A percentile compares a stretch with the other conserved stretches of the same genome.
Evolutionary conservation across 352 stramenopile genomes (phyloP).

Genomic region (Globisporangium spinosum): DNA sequence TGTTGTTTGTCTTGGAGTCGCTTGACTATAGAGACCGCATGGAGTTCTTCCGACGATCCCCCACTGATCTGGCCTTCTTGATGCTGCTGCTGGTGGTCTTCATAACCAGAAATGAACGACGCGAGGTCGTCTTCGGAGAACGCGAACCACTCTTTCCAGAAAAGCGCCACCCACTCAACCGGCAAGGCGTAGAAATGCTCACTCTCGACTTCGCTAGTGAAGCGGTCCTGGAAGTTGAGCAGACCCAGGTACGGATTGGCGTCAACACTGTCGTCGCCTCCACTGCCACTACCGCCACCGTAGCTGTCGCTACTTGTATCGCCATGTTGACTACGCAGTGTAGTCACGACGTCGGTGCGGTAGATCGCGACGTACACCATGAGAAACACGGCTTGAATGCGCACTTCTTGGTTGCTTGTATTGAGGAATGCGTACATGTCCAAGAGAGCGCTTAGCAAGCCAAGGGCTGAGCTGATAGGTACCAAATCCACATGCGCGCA

Average conservation of each 20-base stretch:
- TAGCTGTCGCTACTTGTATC: neutral
- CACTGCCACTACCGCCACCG: neutral
- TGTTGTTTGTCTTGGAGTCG: neutral
- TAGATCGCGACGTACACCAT: conserved; percentile 43
- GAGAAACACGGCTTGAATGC: conserved; percentile 22
- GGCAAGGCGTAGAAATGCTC: conserved; percentile 44
- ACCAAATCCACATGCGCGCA: conserved; percentile 44
- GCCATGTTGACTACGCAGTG: neutral
- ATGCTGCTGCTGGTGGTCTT: conserved; percentile 18
- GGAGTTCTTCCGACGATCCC: neutral
- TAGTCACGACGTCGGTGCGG: conserved; percentile 15
- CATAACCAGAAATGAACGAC: conserved; percentile 31
- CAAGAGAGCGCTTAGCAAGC: conserved; percentile 27
- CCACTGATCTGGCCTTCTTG: conserved; percentile 3
- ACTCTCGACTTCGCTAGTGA: conserved; percentile 33
- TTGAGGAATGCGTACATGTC: conserved; percentile 18
- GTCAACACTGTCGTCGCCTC: neutral
- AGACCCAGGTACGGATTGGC: conserved; percentile 8
- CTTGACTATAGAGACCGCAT: neutral
- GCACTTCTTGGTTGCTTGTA: neutral
- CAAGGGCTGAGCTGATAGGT: conserved; percentile 25
- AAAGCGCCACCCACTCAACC: conserved; percentile 45
- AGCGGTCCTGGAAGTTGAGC: conserved; percentile 31
- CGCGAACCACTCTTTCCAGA: conserved; percentile 53
- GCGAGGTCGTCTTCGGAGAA: conserved; percentile 38